Evolutionary conservation across 1,139 yeast species (phyloP), one percentile per base, ranked within the genome.

Genomic region (Lodderomyces jiufengensis): DNA sequence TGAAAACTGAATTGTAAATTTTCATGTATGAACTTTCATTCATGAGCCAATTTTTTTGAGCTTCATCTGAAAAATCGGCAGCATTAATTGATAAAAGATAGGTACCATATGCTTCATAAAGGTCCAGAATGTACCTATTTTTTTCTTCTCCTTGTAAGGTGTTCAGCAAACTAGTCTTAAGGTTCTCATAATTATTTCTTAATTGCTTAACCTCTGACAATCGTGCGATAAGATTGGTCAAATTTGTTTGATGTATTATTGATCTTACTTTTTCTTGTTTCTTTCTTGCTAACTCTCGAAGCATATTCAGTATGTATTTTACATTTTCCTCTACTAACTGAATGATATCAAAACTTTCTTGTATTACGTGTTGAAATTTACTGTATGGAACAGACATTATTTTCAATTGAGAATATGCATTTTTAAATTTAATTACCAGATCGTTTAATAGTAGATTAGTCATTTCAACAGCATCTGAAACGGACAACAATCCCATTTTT

Each of bases 221-320:
- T 27, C 79, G 61, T 2, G 71, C 73, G 43, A 66, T 70, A 7
- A 84, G 50, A 12, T 54, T 57, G 0, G 52, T 51, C 21, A 80
- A 76, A 2, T 63, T 55, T 1, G 47, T 50, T 13, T 78, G 72
- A 24, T 66, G 64, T 11, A 86, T 68, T 44, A 86, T 75, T 20
- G 82, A 73, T 23, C 83, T 72, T 52, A 84, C 84, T 44, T 79
- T 80, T 40, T 85, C 95, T 11, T 79, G 76, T 32, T 95, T 64
- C 51, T 80, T 85, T 42, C 97, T 67, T 25, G 84, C 65, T 9
- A 84, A 59, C 46, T 88, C 97, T 45, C 97, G 70, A 0, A 87
- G 73, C 33, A 84, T 55, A 38, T 66, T 69, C 9, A 63, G 54
- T 58, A 63, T 57, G 36, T 53, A 58, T 40, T 67, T 67, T 26